Percentiles rank a stretch among this genome's conserved stretches.
Conservation (phyloP, 768 basidiomycete species). For the Chalciporus chontae region DNA sequence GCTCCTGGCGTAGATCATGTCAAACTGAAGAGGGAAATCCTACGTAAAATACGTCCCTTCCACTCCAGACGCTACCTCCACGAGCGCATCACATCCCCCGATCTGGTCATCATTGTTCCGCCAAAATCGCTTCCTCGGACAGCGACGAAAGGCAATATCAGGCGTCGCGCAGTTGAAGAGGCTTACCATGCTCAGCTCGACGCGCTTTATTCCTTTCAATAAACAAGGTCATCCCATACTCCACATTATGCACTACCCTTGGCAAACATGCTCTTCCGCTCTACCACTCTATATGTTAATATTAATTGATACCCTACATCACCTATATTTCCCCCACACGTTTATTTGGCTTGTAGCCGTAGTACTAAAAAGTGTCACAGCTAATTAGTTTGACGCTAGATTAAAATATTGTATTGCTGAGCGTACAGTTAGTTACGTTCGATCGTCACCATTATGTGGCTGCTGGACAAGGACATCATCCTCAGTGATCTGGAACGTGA, state of each 20-base stretch:
- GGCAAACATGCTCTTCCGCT: background rate
- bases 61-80: slow-evolving; percentile 74
- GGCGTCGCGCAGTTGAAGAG: slow-evolving; percentile 73
- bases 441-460: background rate
- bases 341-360: background rate
- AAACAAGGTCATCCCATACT: background rate
- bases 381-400: background rate
- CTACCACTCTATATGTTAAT: background rate
- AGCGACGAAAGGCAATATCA: slow-evolving; percentile 79
- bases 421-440: background rate
- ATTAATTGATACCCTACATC: slow-evolving; percentile 9
- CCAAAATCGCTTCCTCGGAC: slow-evolving; percentile 70
- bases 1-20: slow-evolving; percentile 46
- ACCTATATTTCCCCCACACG: background rate
- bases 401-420: background rate
- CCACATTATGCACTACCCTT: background rate
- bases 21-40: slow-evolving; percentile 66
- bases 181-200: slow-evolving; percentile 56
- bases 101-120: slow-evolving; percentile 67
- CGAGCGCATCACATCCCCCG: slow-evolving; percentile 64
- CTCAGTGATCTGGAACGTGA: slow-evolving; percentile 24
- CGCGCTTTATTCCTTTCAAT: slow-evolving; percentile 42
- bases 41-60: slow-evolving; percentile 70
- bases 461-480: slow-evolving; percentile 14
- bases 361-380: background rate